Conservation (phyloP, 306 rosid species). For the Vigna mungo region DNA sequence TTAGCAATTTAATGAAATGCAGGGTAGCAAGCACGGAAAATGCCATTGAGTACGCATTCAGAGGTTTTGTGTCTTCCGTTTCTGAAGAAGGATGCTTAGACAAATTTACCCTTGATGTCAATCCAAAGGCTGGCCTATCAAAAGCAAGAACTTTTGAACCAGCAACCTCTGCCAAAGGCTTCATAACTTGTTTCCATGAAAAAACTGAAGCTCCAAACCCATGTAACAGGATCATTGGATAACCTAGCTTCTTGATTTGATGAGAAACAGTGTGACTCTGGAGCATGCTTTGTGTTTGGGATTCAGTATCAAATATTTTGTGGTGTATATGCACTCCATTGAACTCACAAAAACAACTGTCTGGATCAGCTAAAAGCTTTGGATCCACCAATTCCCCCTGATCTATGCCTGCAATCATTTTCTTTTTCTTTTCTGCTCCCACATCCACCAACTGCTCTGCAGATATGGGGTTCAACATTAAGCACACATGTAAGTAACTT, state of each 20-base stretch:
- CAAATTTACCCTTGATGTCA: slow-evolving; percentile 73
- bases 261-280: slow-evolving; percentile 51
- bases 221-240: slow-evolving; percentile 83
- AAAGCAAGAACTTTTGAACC: slow-evolving; percentile 90
- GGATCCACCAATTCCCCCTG: slow-evolving; percentile 84
- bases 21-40: slow-evolving; percentile 91
- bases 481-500: slow-evolving; percentile 25
- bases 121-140: slow-evolving; percentile 97
- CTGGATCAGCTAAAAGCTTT: slow-evolving; percentile 76
- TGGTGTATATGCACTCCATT: slow-evolving; percentile 85
- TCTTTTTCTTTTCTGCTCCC: slow-evolving; percentile 57
- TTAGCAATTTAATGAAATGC: slow-evolving; percentile 67
- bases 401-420: slow-evolving; percentile 79
- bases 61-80: slow-evolving; percentile 54
- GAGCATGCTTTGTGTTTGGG: slow-evolving; percentile 44
- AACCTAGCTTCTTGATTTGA: slow-evolving; percentile 52
- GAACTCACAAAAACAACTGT: slow-evolving; percentile 85
- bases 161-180: slow-evolving; percentile 71
- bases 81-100: slow-evolving; percentile 49
- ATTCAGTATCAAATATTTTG: slow-evolving; percentile 69
- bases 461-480: slow-evolving; percentile 30
- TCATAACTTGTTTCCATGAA: slow-evolving; percentile 85
- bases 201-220: slow-evolving; percentile 95
- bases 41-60: slow-evolving; percentile 83
- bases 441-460: slow-evolving; percentile 67